These are phyloP conservation scores for Venturia pyrina DNA, from an alignment of 2,329 filamentous ascomycete genomes.

Conservation along the genomic window DNA sequence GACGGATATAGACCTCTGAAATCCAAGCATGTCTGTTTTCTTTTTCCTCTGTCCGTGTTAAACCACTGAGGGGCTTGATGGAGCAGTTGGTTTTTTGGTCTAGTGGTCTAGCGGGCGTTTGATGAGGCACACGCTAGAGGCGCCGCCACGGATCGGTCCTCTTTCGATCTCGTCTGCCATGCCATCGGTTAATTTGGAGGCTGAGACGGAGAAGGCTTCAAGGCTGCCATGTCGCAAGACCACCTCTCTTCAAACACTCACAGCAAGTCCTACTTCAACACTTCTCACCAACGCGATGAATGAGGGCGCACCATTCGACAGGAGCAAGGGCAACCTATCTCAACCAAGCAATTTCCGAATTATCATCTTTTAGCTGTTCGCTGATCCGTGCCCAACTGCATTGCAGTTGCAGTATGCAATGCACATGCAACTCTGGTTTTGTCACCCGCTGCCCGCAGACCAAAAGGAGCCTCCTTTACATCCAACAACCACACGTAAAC, in stretches of 20 bases:
- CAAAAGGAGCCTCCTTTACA: background rate
- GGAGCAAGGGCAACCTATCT: background rate
- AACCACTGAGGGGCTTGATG: background rate
- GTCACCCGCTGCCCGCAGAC: background rate
- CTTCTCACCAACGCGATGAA: background rate
- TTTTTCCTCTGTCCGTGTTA: background rate
- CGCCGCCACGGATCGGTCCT: constrained; percentile 5
- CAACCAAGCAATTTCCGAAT: background rate
- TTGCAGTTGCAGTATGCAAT: background rate
- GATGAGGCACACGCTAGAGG: background rate
- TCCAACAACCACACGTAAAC: background rate
- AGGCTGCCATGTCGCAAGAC: background rate
- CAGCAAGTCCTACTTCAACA: background rate
- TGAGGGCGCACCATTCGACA: too few species aligned
- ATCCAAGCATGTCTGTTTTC: background rate
- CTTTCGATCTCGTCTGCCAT: background rate
- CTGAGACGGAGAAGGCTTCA: background rate
- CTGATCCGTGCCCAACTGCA: background rate
- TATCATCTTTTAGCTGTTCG: background rate
- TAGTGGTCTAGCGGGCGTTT: constrained; percentile 3
- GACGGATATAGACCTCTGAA: background rate
- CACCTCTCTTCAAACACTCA: background rate
- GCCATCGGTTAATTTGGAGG: background rate
- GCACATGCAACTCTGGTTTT: constrained; percentile 6
- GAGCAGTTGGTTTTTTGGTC: background rate